Percentiles rank a stretch among this genome's conserved stretches.
phyloP scores from a whole-genome alignment of 2,329 filamentous ascomycete genomes.

The Talaromyces sp. region DNA sequence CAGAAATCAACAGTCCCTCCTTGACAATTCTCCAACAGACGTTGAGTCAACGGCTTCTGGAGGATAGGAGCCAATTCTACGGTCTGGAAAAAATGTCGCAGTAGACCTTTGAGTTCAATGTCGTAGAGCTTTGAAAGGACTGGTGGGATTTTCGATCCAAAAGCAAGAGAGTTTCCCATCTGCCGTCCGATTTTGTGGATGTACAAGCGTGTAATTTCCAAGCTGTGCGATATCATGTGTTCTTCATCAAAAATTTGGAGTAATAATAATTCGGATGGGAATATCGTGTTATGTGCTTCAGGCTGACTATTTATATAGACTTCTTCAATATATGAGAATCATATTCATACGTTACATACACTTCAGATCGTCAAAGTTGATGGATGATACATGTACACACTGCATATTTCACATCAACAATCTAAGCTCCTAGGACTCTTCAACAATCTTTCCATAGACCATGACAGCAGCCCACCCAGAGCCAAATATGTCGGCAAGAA shows the following conservation, averaged over 20 bases:
- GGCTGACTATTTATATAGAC: background rate
- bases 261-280: too few relatives aligned
- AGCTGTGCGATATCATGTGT: too few relatives aligned
- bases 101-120: too few relatives aligned
- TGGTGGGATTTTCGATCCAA: too few relatives aligned
- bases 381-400: background rate
- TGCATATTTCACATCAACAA: too few relatives aligned
- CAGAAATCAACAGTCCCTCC: background rate
- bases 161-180: too few relatives aligned
- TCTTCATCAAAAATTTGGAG: too few relatives aligned
- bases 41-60: background rate
- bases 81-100: background rate
- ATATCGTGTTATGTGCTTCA: too few relatives aligned
- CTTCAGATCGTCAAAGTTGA: background rate
- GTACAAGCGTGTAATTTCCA: too few relatives aligned
- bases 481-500: background rate
- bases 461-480: background rate
- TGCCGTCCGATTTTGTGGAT: too few relatives aligned
- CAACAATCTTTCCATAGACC: background rate
- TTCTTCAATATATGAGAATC: background rate
- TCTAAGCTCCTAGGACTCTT: background rate
- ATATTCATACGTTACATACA: background rate
- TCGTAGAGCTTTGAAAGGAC: too few relatives aligned
- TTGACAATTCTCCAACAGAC: background rate
- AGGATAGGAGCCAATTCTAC: background rate